phyloP scores from a whole-genome alignment of 2,329 filamentous ascomycete species.

The Truncatella angustata region DNA sequence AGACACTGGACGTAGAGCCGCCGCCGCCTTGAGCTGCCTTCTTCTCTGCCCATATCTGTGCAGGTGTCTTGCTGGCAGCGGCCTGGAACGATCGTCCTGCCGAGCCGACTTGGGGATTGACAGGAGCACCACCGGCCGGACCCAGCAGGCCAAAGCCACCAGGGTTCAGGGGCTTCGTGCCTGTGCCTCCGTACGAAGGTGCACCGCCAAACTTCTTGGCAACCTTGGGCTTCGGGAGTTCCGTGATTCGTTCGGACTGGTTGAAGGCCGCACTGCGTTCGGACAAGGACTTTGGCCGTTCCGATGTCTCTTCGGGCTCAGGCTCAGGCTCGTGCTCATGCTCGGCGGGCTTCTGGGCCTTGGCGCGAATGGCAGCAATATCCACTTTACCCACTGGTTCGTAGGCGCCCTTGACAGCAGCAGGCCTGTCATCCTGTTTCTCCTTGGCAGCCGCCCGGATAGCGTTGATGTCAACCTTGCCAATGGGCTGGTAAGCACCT shows the following conservation, averaged over 20 bases:
- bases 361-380: slow-evolving; percentile 87
- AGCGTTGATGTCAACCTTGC: slow-evolving; percentile 95
- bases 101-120: slow-evolving; percentile 57
- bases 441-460: slow-evolving; percentile 74
- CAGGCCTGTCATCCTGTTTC: slow-evolving; percentile 74
- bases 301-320: slow-evolving; percentile 43
- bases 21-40: slow-evolving; percentile 77
- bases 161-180: slow-evolving; percentile 86
- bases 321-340: slow-evolving; percentile 31
- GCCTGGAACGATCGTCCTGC: slow-evolving; percentile 94
- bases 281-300: slow-evolving; percentile 60
- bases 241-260: slow-evolving; percentile 76
- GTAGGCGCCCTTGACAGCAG: slow-evolving; percentile 86
- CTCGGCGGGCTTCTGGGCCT: slow-evolving; percentile 64
- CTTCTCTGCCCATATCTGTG: slow-evolving; percentile 96
- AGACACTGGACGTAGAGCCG: slow-evolving; percentile 49
- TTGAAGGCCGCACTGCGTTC: slow-evolving; percentile 75
- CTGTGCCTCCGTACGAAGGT: slow-evolving; percentile 78
- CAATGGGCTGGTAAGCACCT: slow-evolving; percentile 88
- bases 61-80: slow-evolving; percentile 91
- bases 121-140: slow-evolving; percentile 54
- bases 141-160: slow-evolving; percentile 63
- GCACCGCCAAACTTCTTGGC: slow-evolving; percentile 80
- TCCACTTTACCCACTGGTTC: slow-evolving; percentile 96
- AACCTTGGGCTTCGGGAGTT: slow-evolving; percentile 91